Conservation (phyloP, 2,329 filamentous ascomycete species). For the Sarocladiaceae sp. region DNA sequence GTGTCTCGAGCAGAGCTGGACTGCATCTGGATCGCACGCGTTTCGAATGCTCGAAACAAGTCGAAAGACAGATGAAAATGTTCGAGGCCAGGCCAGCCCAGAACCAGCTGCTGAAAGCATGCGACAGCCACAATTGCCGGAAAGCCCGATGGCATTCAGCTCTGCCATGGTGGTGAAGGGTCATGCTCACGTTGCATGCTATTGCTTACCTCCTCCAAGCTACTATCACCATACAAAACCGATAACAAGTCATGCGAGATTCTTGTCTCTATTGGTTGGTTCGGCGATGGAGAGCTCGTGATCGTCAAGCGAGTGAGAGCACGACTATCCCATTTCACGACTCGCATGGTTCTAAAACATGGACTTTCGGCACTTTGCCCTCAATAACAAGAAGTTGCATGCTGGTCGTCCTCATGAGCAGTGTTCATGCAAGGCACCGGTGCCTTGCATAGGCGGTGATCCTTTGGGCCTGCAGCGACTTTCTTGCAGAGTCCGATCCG, state of each 20-base stretch:
- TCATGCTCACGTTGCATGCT: slow-evolving; percentile 1
- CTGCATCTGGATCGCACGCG: background rate
- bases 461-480: background rate
- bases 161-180: background rate
- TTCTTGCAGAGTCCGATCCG: background rate
- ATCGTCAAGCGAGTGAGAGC: background rate
- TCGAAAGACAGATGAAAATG: background rate
- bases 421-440: slow-evolving; percentile 5
- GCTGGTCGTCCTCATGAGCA: background rate
- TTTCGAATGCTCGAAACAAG: background rate
- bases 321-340: background rate
- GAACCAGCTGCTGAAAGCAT: background rate
- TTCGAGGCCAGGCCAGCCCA: background rate
- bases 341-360: background rate
- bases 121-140: background rate
- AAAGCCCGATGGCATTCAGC: background rate
- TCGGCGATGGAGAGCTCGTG: background rate
- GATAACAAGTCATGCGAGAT: background rate
- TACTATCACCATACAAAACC: background rate
- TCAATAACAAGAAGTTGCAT: background rate
- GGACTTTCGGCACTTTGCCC: background rate
- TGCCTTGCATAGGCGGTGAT: slow-evolving; percentile 2
- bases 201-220: background rate
- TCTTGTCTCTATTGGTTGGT: background rate
- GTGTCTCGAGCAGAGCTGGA: slow-evolving; percentile 3